Conservation (phyloP, 1,284 basidiomycete species). For the Ustilago cynodontis region DNA sequence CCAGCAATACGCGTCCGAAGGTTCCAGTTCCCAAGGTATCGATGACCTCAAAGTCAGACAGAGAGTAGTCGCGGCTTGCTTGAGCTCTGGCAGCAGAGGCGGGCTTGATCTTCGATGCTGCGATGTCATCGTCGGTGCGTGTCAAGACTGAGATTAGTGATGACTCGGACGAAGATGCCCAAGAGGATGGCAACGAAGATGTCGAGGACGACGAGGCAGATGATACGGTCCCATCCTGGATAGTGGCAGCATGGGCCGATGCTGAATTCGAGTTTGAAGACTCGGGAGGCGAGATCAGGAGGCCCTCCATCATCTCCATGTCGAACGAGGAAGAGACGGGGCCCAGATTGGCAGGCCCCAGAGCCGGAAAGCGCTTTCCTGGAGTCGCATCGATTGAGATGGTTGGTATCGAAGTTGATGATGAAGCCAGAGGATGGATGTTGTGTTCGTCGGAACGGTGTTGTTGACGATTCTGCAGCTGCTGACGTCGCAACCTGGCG, state of each 20-base stretch:
- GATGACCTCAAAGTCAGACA: conserved; percentile 55
- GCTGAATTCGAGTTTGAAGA: not conserved
- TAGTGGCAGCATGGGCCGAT: not conserved
- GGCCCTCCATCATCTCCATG: conserved; percentile 20
- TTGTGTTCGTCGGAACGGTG: not conserved
- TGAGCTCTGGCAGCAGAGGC: not conserved
- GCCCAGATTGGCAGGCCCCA: not conserved
- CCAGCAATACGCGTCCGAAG: conserved; percentile 63
- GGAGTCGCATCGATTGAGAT: conserved; percentile 12
- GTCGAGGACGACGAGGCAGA: not conserved
- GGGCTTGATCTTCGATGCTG: not conserved
- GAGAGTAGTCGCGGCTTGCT: conserved; percentile 14
- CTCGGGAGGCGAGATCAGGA: not conserved
- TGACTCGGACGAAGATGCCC: conserved; percentile 4
- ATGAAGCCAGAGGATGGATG: not conserved
- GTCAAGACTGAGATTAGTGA: not conserved
- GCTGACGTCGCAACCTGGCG: conserved; percentile 20
- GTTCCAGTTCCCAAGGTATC: conserved; percentile 62
- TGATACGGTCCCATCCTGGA: not conserved
- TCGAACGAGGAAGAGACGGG: conserved; percentile 6
- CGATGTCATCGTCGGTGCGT: not conserved
- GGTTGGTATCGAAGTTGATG: conserved; percentile 4
- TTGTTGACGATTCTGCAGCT: conserved; percentile 11
- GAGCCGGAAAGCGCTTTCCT: not conserved
- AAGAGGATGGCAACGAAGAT: conserved; percentile 2